These are phyloP conservation scores for Piper betle DNA, from an alignment of 164 flowering plant species.

Conservation along the genomic window DNA sequence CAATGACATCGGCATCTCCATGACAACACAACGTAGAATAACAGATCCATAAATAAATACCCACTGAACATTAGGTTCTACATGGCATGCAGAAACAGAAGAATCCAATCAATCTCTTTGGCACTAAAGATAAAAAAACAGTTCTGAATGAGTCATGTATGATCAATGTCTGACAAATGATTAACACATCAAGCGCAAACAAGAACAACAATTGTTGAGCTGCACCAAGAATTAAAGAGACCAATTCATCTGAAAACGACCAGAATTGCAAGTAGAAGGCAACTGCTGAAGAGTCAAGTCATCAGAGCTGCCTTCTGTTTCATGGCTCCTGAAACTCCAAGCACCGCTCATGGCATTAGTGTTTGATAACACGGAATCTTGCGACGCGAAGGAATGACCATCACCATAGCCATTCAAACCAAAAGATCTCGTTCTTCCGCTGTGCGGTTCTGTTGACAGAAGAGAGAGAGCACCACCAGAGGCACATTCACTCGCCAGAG, in stretches of 20 bases:
- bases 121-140: no score
- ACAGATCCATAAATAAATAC: no score
- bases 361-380: constrained; percentile 18
- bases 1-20: no score
- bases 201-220: background rate
- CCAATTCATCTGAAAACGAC: constrained; percentile 40
- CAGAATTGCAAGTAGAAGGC: constrained; percentile 24
- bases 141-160: no score
- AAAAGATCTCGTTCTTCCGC: constrained; percentile 32
- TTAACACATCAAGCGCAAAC: background rate
- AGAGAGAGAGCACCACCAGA: constrained; percentile 99
- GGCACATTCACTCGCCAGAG: constrained; percentile 51
- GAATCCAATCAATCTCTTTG: no score
- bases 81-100: no score
- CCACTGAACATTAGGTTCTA: no score
- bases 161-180: no score
- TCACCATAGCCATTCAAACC: constrained; percentile 18
- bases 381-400: constrained; percentile 25
- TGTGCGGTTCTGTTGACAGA: constrained; percentile 86
- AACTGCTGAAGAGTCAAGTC: constrained; percentile 33
- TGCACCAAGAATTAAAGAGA: constrained; percentile 15
- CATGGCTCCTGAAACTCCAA: constrained; percentile 43
- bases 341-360: constrained; percentile 13
- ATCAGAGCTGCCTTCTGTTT: constrained; percentile 22
- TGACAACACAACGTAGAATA: no score